These are phyloP conservation scores for Nasturtium officinale DNA, from an alignment of 345 rosid genomes.

Conservation along the genomic window DNA sequence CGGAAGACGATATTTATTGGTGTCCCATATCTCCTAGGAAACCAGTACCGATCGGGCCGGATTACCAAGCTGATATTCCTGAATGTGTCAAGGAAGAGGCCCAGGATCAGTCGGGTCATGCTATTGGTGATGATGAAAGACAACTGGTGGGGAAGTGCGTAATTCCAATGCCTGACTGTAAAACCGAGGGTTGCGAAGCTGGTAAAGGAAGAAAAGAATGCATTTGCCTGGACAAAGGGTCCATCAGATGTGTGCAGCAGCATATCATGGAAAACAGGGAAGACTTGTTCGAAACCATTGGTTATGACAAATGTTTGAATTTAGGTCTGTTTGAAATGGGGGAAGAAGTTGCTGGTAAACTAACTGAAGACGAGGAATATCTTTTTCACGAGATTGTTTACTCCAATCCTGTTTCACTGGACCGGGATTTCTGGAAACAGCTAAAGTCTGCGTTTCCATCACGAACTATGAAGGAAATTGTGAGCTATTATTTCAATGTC, in stretches of 20 bases:
- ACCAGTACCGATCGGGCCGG: conserved; percentile 55
- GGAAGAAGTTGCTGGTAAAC: conserved; percentile 62
- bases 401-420: conserved; percentile 61
- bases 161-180: conserved; percentile 50
- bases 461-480: conserved; percentile 57
- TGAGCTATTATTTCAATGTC: conserved; percentile 83
- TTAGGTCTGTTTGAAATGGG: conserved; percentile 80
- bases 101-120: conserved; percentile 14
- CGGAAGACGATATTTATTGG: conserved; percentile 43
- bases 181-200: conserved; percentile 27
- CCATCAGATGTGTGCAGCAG: conserved; percentile 65
- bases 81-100: conserved; percentile 44
- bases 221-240: conserved; percentile 59
- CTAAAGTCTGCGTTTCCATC: conserved; percentile 61
- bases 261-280: conserved; percentile 67
- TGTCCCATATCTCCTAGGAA: conserved; percentile 45
- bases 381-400: conserved; percentile 58
- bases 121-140: conserved; percentile 34
- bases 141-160: conserved; percentile 54
- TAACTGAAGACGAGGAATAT: conserved; percentile 70
- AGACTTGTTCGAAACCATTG: conserved; percentile 52
- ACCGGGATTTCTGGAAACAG: conserved; percentile 70
- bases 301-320: conserved; percentile 55
- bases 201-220: conserved; percentile 58
- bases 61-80: conserved; percentile 64